Evolutionary conservation across 2,329 filamentous ascomycete genomes (phyloP).

Genomic region (Neocatenulostroma microsporum): DNA sequence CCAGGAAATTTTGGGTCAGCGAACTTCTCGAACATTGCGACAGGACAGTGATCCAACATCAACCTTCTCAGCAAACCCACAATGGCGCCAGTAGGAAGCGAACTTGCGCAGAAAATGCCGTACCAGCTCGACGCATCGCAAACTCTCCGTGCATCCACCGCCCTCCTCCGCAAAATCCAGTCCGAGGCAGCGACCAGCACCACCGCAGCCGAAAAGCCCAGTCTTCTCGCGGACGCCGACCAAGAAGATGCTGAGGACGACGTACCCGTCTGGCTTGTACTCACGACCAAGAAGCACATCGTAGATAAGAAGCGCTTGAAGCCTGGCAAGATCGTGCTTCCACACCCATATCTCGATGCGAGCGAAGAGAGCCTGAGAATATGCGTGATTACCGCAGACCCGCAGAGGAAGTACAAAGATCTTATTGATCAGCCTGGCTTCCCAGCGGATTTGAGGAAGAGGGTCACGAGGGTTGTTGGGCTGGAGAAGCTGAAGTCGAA

Average conservation of each 20-base stretch:
- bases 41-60: no score
- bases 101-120: neutral
- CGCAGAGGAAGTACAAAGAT: slow-evolving; percentile 85
- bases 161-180: slow-evolving; percentile 47
- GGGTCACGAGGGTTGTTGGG: slow-evolving; percentile 60
- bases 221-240: slow-evolving; percentile 45
- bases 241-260: slow-evolving; percentile 40
- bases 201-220: slow-evolving; percentile 25
- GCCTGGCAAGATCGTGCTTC: slow-evolving; percentile 62
- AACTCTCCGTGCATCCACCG: slow-evolving; percentile 52
- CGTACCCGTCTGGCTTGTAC: slow-evolving; percentile 51
- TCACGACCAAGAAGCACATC: slow-evolving; percentile 60
- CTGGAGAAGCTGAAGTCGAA: slow-evolving; percentile 79
- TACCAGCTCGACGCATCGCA: slow-evolving; percentile 38
- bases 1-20: no score
- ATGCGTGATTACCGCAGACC: slow-evolving; percentile 78
- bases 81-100: slow-evolving; percentile 2
- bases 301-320: slow-evolving; percentile 70
- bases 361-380: slow-evolving; percentile 48
- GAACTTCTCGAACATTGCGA: no score
- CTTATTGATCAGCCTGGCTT: slow-evolving; percentile 63
- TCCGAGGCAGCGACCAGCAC: slow-evolving; percentile 42
- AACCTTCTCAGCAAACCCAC: no score
- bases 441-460: slow-evolving; percentile 40
- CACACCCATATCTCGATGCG: slow-evolving; percentile 54